Evolutionary conservation across 129 eudicot genomes (phyloP).

Genomic region (Centrapalus pauciflorus): DNA sequence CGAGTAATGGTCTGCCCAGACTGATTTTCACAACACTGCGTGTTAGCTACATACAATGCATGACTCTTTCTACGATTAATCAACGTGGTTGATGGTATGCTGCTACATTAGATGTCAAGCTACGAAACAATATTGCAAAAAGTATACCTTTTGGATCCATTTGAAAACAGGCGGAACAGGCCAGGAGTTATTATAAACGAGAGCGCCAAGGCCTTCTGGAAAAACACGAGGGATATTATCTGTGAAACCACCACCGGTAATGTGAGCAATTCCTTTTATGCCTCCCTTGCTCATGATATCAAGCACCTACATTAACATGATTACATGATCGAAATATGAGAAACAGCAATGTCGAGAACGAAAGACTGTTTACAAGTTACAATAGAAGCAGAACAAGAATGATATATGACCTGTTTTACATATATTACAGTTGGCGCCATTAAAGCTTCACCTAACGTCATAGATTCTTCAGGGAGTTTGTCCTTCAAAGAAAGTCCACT

Average conservation of each 20-base stretch:
- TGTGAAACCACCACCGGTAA: slow-evolving; percentile 81
- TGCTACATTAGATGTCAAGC: no score
- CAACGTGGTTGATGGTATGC: no score
- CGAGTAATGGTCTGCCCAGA: no score
- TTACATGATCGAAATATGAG: neutral
- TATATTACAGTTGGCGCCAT: slow-evolving; percentile 74
- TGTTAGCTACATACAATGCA: no score
- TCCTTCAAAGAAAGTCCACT: slow-evolving; percentile 57
- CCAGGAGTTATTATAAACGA: slow-evolving; percentile 50
- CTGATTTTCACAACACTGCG: no score
- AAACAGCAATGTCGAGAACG: neutral
- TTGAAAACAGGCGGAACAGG: slow-evolving; percentile 66
- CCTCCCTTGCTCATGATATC: slow-evolving; percentile 68
- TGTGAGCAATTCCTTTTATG: slow-evolving; percentile 72
- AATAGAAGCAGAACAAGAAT: neutral
- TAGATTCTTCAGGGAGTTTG: slow-evolving; percentile 50
- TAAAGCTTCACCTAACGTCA: slow-evolving; percentile 59
- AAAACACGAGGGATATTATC: slow-evolving; percentile 72
- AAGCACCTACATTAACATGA: slow-evolving; percentile 57
- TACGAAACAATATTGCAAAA: neutral
- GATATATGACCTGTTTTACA: slow-evolving; percentile 51
- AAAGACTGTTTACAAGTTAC: no score
- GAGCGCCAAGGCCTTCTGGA: slow-evolving; percentile 68
- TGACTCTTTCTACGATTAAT: no score
- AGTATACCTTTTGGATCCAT: slow-evolving; percentile 61